Evolutionary conservation across 352 stramenopile genomes (phyloP).

Genomic region (Phytopythium delawarense): DNA sequence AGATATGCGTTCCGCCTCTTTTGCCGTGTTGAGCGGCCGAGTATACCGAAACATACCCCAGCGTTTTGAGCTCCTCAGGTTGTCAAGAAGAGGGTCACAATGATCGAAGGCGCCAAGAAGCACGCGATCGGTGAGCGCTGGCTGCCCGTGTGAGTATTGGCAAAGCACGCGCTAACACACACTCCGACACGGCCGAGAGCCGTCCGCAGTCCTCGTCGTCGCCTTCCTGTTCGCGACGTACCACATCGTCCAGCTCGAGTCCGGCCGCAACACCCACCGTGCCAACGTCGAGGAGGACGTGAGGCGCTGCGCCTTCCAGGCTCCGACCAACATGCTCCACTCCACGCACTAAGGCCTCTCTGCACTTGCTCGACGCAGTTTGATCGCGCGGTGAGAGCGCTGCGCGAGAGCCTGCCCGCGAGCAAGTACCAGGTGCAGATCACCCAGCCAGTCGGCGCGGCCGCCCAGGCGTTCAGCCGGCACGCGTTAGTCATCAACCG

Average conservation of each 20-base stretch:
- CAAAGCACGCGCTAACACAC: neutral
- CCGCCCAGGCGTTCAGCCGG: conserved; percentile 4
- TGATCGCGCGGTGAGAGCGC: conserved; percentile 33
- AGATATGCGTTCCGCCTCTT: neutral
- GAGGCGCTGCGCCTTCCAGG: neutral
- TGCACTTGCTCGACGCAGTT: conserved; percentile 28
- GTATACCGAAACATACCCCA: conserved; percentile 4
- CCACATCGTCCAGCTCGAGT: conserved; percentile 52
- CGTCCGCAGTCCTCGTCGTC: conserved; percentile 45
- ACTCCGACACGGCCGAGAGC: neutral
- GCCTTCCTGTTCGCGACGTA: conserved; percentile 57
- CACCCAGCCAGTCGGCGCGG: conserved; percentile 10
- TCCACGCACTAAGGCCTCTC: neutral
- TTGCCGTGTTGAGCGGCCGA: neutral
- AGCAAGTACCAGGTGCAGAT: conserved; percentile 57
- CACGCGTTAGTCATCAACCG: conserved; percentile 58
- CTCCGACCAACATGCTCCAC: neutral
- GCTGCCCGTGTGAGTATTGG: neutral
- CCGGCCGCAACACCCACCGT: conserved; percentile 25
- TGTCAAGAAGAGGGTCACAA: neutral
- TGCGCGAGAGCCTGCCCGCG: conserved; percentile 34
- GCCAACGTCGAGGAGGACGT: conserved; percentile 39
- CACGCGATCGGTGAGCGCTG: conserved; percentile 31
- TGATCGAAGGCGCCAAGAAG: conserved; percentile 27
- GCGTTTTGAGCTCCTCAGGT: neutral